Percentiles rank a stretch among this genome's conserved stretches.
phyloP scores from a whole-genome alignment of 352 stramenopile genomes.

The Phytophthora syringae region DNA sequence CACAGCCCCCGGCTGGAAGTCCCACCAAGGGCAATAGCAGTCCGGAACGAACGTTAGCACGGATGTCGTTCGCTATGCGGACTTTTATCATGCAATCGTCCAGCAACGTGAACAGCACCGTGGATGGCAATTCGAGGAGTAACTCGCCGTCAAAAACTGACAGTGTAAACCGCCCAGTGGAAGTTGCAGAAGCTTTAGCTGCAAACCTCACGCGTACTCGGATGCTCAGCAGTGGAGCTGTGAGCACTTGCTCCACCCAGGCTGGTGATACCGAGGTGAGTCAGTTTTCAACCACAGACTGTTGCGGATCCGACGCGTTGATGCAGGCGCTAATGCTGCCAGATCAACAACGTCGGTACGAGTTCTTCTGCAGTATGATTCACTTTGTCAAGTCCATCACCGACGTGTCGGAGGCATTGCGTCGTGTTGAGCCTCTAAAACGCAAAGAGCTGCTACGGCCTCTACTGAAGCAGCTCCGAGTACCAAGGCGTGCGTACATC shows the following conservation, averaged over 20 bases:
- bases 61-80: slow-evolving; percentile 82
- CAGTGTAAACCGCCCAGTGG: slow-evolving; percentile 14
- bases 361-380: slow-evolving; percentile 86
- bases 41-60: slow-evolving; percentile 51
- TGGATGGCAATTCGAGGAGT: slow-evolving; percentile 6
- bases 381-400: slow-evolving; percentile 85
- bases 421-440: slow-evolving; percentile 67
- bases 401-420: slow-evolving; percentile 76
- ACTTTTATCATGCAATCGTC: slow-evolving; percentile 74
- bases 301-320: slow-evolving; percentile 28
- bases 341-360: slow-evolving; percentile 55
- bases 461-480: slow-evolving; percentile 54
- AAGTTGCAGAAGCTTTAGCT: slow-evolving; percentile 22
- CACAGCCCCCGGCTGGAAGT: slow-evolving; percentile 52
- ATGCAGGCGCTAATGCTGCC: slow-evolving; percentile 41
- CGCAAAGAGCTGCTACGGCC: slow-evolving; percentile 62
- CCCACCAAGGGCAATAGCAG: slow-evolving; percentile 49
- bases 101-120: slow-evolving; percentile 18
- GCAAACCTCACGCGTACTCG: slow-evolving; percentile 25
- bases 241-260: slow-evolving; percentile 29
- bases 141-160: slow-evolving; percentile 27
- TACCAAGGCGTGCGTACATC: slow-evolving; percentile 73
- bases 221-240: slow-evolving; percentile 33
- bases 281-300: slow-evolving; percentile 36
- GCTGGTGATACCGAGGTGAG: slow-evolving; percentile 40